A percentile compares a stretch with the other conserved stretches of the same genome.
Conservation (phyloP, 2,329 filamentous ascomycete genomes). For the Fusarium euwallaceae region DNA sequence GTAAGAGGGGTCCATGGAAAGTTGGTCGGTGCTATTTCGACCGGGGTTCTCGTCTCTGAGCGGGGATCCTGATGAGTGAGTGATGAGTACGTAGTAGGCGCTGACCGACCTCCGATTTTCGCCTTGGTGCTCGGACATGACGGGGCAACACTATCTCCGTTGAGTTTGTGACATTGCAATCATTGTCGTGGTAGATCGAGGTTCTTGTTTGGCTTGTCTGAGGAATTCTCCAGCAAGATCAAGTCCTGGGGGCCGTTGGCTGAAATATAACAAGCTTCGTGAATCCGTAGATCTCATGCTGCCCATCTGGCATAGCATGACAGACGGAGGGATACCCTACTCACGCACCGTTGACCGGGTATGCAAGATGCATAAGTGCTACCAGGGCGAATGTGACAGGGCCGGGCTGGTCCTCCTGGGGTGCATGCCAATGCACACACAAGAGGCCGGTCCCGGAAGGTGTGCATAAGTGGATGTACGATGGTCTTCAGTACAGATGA, state of each 20-base stretch:
- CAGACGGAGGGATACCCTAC: conserved; percentile 36
- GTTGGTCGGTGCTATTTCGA: conserved; percentile 22
- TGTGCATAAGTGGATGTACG: conserved; percentile 42
- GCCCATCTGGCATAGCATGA: conserved; percentile 41
- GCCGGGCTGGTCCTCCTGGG: conserved; percentile 38
- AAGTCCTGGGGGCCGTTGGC: neutral
- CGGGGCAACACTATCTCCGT: conserved; percentile 11
- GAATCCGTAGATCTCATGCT: conserved; percentile 45
- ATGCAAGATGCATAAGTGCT: conserved; percentile 47
- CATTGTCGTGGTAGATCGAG: conserved; percentile 2
- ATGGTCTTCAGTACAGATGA: conserved; percentile 34
- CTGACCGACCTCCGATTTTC: conserved; percentile 19
- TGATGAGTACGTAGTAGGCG: neutral
- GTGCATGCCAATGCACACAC: conserved; percentile 41
- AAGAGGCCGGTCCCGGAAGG: conserved; percentile 27
- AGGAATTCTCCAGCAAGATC: neutral
- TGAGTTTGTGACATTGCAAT: conserved; percentile 3
- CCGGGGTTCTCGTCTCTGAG: conserved; percentile 24
- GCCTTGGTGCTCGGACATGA: conserved; percentile 20
- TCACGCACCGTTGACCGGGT: conserved; percentile 44
- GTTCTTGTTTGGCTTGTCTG: neutral
- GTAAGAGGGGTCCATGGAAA: conserved; percentile 13
- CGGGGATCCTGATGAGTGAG: conserved; percentile 13
- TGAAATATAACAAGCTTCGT: conserved; percentile 25
- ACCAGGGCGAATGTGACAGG: conserved; percentile 40